phyloP scores from a whole-genome alignment of 1,284 basidiomycete genomes.

The Apiotrichum laibachii region DNA sequence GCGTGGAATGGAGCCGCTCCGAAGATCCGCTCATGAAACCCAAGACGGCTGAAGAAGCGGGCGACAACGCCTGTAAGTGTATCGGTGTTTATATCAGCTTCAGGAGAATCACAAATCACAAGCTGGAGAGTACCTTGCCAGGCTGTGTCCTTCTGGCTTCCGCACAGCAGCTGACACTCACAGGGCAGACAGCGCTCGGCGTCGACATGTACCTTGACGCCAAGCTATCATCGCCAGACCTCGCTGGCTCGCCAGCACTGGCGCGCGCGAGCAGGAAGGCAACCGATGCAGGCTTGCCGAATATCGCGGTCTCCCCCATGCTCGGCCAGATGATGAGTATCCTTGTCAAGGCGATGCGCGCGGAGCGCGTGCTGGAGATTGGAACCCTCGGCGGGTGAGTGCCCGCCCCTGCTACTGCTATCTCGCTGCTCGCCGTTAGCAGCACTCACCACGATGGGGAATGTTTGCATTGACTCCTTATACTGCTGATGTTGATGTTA shows the following conservation, averaged over 20 bases:
- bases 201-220: conserved; percentile 34
- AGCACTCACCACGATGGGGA: not conserved
- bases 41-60: not conserved
- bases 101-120: too few relatives aligned
- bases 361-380: conserved; percentile 41
- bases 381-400: conserved; percentile 45
- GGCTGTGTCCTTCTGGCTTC: not conserved
- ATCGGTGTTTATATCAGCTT: too few relatives aligned
- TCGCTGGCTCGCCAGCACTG: conserved; percentile 25
- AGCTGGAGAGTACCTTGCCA: too few relatives aligned
- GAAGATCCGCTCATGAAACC: not conserved
- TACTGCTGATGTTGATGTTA: not conserved
- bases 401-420: not conserved
- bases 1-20: not conserved
- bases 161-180: not conserved
- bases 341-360: conserved; percentile 32
- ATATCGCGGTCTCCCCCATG: conserved; percentile 27
- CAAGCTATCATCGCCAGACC: conserved; percentile 24
- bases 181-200: conserved; percentile 20
- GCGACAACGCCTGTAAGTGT: conserved; percentile 7
- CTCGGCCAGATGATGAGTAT: conserved; percentile 41
- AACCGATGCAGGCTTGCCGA: conserved; percentile 33
- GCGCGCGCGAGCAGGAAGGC: conserved; percentile 22
- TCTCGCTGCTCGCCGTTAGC: not conserved
- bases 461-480: too few relatives aligned